Evolutionary conservation across 345 rosid genomes (phyloP).

Genomic region (Cardiospermum halicacabum): DNA sequence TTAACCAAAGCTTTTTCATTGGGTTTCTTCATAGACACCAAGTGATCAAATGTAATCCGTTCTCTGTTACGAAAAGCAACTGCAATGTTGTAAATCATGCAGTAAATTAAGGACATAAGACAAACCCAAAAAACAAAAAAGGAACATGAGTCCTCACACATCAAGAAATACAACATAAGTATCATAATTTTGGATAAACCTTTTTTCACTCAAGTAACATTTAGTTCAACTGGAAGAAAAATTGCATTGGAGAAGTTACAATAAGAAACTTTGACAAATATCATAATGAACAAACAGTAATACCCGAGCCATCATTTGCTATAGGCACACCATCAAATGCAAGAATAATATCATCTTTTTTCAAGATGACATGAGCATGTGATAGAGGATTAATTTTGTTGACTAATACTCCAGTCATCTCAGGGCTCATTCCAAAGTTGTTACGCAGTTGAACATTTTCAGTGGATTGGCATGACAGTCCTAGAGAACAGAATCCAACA

Average conservation of each 20-base stretch:
- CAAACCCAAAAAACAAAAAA: neutral
- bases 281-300: neutral
- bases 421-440: constrained; percentile 53
- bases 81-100: constrained; percentile 25
- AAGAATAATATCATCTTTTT: constrained; percentile 76
- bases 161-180: neutral
- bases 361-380: constrained; percentile 47
- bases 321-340: constrained; percentile 73
- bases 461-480: constrained; percentile 77
- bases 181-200: neutral
- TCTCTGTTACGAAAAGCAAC: constrained; percentile 86
- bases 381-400: constrained; percentile 83
- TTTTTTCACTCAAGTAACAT: neutral
- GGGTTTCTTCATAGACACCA: constrained; percentile 91
- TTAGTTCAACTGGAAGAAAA: neutral
- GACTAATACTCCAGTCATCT: constrained; percentile 75
- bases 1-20: constrained; percentile 54
- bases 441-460: constrained; percentile 77
- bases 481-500: constrained; percentile 76
- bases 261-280: neutral
- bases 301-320: constrained; percentile 93
- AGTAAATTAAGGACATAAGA: constrained; percentile 16
- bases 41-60: constrained; percentile 80
- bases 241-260: neutral
- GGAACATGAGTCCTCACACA: neutral